Conservation (phyloP, 352 stramenopile genomes). For the Aphanomyces invadans region DNA sequence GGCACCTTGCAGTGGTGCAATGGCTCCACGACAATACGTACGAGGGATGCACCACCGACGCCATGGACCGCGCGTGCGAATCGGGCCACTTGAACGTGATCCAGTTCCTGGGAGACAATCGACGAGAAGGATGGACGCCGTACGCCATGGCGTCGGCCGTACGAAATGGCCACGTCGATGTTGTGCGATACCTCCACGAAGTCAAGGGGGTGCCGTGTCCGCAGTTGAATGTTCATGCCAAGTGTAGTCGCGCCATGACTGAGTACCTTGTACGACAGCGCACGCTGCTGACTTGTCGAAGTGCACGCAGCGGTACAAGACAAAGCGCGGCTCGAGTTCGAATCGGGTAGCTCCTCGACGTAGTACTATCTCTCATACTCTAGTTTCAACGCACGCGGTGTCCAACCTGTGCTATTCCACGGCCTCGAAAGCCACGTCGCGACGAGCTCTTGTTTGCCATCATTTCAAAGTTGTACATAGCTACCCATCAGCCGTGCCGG, state of each 20-base stretch:
- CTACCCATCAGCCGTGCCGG: too few species aligned
- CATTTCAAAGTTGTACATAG: too few species aligned
- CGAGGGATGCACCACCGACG: background rate
- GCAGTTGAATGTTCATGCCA: background rate
- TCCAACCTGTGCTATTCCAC: too few species aligned
- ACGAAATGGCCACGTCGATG: slow-evolving; percentile 35
- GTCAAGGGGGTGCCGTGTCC: background rate
- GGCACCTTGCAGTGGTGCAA: slow-evolving; percentile 12
- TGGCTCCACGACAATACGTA: slow-evolving; percentile 16
- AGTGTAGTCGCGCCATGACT: background rate
- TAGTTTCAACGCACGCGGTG: too few species aligned
- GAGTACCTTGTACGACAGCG: background rate
- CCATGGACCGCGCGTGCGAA: slow-evolving; percentile 14
- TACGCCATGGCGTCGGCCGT: slow-evolving; percentile 34
- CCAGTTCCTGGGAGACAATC: background rate
- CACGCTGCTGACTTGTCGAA: background rate
- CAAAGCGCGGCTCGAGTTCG: too few species aligned
- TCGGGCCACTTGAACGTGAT: slow-evolving; percentile 23
- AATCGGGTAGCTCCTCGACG: too few species aligned
- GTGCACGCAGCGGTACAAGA: background rate
- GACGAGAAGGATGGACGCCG: slow-evolving; percentile 25
- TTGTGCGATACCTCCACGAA: slow-evolving; percentile 33
- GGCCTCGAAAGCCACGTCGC: too few species aligned
- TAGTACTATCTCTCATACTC: too few species aligned
- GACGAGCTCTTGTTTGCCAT: too few species aligned